phyloP scores from a whole-genome alignment of 1,284 basidiomycete genomes.

The Cryptococcus neoformans region DNA sequence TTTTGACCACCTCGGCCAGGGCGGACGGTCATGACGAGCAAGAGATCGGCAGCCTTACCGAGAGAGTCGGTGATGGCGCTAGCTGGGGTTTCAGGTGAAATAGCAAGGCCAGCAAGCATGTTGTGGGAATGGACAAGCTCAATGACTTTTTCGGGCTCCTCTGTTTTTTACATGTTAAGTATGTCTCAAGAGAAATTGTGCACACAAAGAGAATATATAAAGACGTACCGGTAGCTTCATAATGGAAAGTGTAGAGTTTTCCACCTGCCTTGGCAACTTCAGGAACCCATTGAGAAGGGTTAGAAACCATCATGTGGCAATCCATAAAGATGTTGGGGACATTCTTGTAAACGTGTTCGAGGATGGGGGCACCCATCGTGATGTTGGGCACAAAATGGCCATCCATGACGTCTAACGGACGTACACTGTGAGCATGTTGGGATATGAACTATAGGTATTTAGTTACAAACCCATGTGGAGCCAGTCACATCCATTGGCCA shows the following conservation, averaged over 20 bases:
- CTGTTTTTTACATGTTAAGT: background rate
- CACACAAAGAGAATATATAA: slow-evolving; percentile 13
- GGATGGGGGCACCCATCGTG: slow-evolving; percentile 90
- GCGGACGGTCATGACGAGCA: slow-evolving; percentile 96
- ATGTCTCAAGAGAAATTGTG: background rate
- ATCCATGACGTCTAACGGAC: slow-evolving; percentile 82
- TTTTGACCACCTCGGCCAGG: slow-evolving; percentile 95
- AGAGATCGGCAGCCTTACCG: slow-evolving; percentile 77
- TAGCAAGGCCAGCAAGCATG: slow-evolving; percentile 91
- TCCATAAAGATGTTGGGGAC: slow-evolving; percentile 99
- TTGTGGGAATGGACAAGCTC: slow-evolving; percentile 60
- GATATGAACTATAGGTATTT: background rate
- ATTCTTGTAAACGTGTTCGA: slow-evolving; percentile 81
- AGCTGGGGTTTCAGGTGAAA: slow-evolving; percentile 88
- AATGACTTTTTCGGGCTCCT: slow-evolving; percentile 70
- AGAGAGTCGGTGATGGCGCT: slow-evolving; percentile 78
- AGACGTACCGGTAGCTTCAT: slow-evolving; percentile 82
- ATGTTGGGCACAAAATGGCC: slow-evolving; percentile 99
- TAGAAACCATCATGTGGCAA: slow-evolving; percentile 99
- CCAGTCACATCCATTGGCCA: slow-evolving; percentile 89
- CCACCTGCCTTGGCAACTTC: slow-evolving; percentile 96
- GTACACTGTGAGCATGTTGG: background rate
- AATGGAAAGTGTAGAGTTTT: slow-evolving; percentile 93
- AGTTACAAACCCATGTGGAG: slow-evolving; percentile 80
- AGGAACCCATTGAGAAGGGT: slow-evolving; percentile 96